phyloP scores from a whole-genome alignment of 352 stramenopile species.

The Phytophthora quininea region DNA sequence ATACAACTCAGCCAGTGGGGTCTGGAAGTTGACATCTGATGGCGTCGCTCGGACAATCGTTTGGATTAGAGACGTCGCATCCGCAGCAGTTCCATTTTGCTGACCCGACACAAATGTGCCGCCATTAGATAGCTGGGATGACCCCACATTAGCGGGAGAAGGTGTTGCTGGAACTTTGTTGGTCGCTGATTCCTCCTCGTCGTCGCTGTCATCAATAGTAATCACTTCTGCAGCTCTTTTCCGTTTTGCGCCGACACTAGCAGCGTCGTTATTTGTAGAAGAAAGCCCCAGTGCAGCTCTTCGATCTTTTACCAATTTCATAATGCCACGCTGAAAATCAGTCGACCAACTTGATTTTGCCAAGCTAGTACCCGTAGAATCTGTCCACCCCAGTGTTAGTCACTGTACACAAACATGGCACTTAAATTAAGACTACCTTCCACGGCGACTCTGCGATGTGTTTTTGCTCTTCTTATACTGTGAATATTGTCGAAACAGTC shows the following conservation, averaged over 20 bases:
- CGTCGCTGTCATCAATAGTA: conserved; percentile 54
- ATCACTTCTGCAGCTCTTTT: conserved; percentile 72
- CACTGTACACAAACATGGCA: background rate
- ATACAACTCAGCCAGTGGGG: conserved; percentile 6
- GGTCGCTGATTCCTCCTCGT: conserved; percentile 16
- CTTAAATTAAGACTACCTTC: conserved; percentile 40
- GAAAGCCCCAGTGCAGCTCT: conserved; percentile 3
- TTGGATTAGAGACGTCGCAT: conserved; percentile 8
- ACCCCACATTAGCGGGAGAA: conserved; percentile 3
- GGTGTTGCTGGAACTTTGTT: background rate
- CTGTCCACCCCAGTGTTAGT: conserved; percentile 21
- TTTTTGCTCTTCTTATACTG: conserved; percentile 32
- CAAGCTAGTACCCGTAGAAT: conserved; percentile 46
- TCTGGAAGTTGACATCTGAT: background rate
- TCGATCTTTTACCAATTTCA: conserved; percentile 29
- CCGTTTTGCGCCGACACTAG: conserved; percentile 38
- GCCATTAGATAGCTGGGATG: background rate
- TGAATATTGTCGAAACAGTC: conserved; percentile 62
- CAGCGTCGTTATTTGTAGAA: conserved; percentile 1
- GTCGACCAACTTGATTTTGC: conserved; percentile 48
- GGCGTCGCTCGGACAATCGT: background rate
- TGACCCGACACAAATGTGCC: background rate
- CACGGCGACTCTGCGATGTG: conserved; percentile 45
- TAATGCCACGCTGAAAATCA: conserved; percentile 48
- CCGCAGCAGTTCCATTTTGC: conserved; percentile 4